Conservation (phyloP, 2,329 filamentous ascomycete genomes). For the Pseudopyrenochaeta lycopersici region DNA sequence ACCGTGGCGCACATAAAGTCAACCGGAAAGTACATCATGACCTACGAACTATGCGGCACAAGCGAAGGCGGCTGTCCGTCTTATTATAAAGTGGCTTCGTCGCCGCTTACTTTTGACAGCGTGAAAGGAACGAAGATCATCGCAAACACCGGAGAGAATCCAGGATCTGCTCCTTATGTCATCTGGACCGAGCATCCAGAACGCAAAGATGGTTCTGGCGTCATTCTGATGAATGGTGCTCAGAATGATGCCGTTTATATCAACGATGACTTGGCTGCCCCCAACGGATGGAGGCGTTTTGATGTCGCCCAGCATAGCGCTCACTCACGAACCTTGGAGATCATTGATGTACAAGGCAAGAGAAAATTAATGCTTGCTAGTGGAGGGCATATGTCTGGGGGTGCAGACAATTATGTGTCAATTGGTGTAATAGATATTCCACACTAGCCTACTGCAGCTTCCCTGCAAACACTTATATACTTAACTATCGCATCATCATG, state of each 20-base stretch:
- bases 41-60: slow-evolving; percentile 6
- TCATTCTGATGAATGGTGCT: slow-evolving; percentile 7
- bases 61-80: neutral
- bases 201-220: neutral
- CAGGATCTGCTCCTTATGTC: slow-evolving; percentile 3
- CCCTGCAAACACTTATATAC: no score
- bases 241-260: slow-evolving; percentile 4
- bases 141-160: slow-evolving; percentile 5
- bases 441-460: neutral
- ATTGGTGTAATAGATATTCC: neutral
- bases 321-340: slow-evolving; percentile 2
- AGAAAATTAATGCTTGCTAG: slow-evolving; percentile 4
- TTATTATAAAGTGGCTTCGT: slow-evolving; percentile 5
- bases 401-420: slow-evolving; percentile 1
- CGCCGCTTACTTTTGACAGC: slow-evolving; percentile 1
- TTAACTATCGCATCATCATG: no score
- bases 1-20: slow-evolving; percentile 16
- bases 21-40: slow-evolving; percentile 6
- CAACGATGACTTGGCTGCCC: neutral
- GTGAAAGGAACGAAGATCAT: slow-evolving; percentile 1
- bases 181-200: slow-evolving; percentile 12
- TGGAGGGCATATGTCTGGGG: neutral
- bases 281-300: neutral
- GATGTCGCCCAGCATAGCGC: slow-evolving; percentile 4
- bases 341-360: neutral